Evolutionary conservation across 805 yeast species (phyloP).

Genomic region (Yarrowia deformans): DNA sequence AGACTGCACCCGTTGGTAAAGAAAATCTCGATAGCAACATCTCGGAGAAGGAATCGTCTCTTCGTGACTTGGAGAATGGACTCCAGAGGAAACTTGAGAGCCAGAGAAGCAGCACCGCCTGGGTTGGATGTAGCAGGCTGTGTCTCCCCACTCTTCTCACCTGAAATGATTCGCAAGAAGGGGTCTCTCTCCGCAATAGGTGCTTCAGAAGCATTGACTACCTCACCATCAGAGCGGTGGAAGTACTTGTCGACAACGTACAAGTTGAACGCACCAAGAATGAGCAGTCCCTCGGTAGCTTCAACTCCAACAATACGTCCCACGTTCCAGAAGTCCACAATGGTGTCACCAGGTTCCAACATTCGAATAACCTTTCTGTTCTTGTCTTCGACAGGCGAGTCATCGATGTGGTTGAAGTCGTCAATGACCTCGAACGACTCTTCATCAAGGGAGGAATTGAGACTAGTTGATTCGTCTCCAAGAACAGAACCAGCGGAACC

Average conservation of each 20-base stretch:
- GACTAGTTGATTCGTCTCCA: not conserved
- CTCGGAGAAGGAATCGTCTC: slow-evolving; percentile 76
- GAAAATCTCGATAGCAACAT: slow-evolving; percentile 80
- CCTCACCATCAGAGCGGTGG: slow-evolving; percentile 59
- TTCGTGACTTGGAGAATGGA: slow-evolving; percentile 71
- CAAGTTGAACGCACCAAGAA: slow-evolving; percentile 68
- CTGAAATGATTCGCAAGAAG: slow-evolving; percentile 68
- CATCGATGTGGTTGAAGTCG: slow-evolving; percentile 45
- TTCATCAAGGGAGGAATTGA: slow-evolving; percentile 17
- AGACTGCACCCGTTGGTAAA: slow-evolving; percentile 76
- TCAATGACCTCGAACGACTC: slow-evolving; percentile 47
- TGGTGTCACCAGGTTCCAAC: slow-evolving; percentile 71
- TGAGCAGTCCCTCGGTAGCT: slow-evolving; percentile 75
- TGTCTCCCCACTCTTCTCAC: slow-evolving; percentile 50
- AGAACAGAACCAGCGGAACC: not conserved
- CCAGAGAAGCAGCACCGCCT: slow-evolving; percentile 17
- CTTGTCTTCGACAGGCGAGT: slow-evolving; percentile 58
- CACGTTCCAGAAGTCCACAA: slow-evolving; percentile 75
- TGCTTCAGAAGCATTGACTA: slow-evolving; percentile 72
- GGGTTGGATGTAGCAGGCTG: not conserved
- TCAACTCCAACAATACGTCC: slow-evolving; percentile 79
- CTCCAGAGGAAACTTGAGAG: slow-evolving; percentile 48
- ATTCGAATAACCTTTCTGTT: slow-evolving; percentile 77
- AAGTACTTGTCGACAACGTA: slow-evolving; percentile 77
- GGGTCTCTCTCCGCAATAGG: slow-evolving; percentile 70